Evolutionary conservation across 192 early-diverging fungal genomes (phyloP), one percentile per base, ranked within the genome.

Genomic region (Neocallimastix lanati): DNA sequence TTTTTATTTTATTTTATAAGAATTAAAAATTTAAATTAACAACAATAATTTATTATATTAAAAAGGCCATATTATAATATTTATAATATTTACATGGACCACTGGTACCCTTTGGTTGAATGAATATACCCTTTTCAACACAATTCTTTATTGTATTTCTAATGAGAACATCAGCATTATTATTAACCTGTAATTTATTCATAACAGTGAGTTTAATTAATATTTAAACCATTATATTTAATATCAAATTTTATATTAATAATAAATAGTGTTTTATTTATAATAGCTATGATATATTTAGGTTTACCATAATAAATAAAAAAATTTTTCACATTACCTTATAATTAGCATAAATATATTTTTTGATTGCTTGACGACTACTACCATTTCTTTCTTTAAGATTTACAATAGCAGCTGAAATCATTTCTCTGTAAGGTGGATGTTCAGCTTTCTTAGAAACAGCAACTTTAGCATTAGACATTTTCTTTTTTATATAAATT

Each of bases 261-360:
- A n/a, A n/a, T n/a, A n/a, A n/a, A n/a, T n/a, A n/a, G n/a, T n/a
- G n/a, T n/a, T n/a, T n/a, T n/a, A n/a, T n/a, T n/a, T n/a, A n/a
- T n/a, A n/a, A n/a, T n/a, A n/a, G n/a, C n/a, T n/a, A n/a, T n/a
- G n/a, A n/a, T n/a, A n/a, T n/a, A n/a, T n/a, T n/a, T n/a, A n/a
- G n/a, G n/a, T n/a, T n/a, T n/a, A n/a, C n/a, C n/a, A n/a, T n/a
- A n/a, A n/a, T n/a, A n/a, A n/a, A n/a, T n/a, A n/a, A n/a, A n/a
- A n/a, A n/a, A n/a, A n/a, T n/a, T n/a, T n/a, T n/a, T n/a, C n/a
- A n/a, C n/a, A 77, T 36, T 25, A 94, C 88, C 83, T 89, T 86
- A 86, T 86, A 91, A 89, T 93, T 94, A 78, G 89, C 87, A 82
- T 85, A 80, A 80, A 94, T 91, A 83, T 93, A 94, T 83, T 94